Conservation (phyloP, 352 stramenopile genomes). For the Phytophthora pinifolia region DNA sequence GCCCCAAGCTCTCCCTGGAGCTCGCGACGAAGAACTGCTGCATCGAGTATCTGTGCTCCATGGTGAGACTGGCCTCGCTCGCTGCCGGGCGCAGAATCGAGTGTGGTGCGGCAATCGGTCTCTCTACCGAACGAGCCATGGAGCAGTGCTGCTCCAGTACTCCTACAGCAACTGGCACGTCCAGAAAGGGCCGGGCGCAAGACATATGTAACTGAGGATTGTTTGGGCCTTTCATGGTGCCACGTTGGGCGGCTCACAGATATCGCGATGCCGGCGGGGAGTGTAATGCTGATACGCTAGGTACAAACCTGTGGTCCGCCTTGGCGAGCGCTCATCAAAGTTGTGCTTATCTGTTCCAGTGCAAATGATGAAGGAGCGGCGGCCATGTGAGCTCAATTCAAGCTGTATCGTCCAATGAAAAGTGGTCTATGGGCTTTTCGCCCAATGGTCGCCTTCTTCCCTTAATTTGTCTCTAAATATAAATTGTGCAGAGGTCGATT, state of each 20-base stretch:
- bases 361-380: too few species aligned
- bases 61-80: slow-evolving; percentile 17
- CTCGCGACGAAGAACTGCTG: slow-evolving; percentile 33
- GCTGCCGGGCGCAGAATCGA: slow-evolving; percentile 24
- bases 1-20: slow-evolving; percentile 16
- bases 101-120: slow-evolving; percentile 15
- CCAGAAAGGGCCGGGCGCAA: slow-evolving; percentile 13
- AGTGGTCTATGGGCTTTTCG: too few species aligned
- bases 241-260: slow-evolving; percentile 19
- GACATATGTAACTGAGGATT: slow-evolving; percentile 25
- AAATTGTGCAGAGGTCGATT: too few species aligned
- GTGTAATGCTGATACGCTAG: slow-evolving; percentile 24
- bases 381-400: too few species aligned
- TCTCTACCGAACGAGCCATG: slow-evolving; percentile 6
- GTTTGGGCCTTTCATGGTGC: slow-evolving; percentile 16
- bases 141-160: neutral
- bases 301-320: too few species aligned
- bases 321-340: too few species aligned
- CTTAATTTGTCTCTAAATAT: too few species aligned
- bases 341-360: too few species aligned
- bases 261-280: slow-evolving; percentile 1
- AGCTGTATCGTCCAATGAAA: too few species aligned
- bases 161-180: neutral
- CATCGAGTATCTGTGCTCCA: slow-evolving; percentile 34
- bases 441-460: too few species aligned